These are phyloP conservation scores for Cercospora zeae-maydis DNA, from an alignment of 2,329 filamentous ascomycete genomes.

Conservation along the genomic window DNA sequence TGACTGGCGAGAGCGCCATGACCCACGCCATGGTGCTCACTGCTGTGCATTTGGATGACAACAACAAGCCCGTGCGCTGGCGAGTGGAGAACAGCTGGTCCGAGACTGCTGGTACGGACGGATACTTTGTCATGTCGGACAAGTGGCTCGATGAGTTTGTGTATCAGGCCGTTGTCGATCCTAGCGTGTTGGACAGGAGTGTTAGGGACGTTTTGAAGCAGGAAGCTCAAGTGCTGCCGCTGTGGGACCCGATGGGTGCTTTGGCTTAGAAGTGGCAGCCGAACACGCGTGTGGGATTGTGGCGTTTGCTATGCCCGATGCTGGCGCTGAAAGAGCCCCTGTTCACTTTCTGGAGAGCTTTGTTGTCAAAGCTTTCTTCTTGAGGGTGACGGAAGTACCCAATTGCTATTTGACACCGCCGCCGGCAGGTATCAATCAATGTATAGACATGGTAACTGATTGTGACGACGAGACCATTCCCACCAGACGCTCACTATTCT, in stretches of 20 bases:
- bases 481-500: not conserved
- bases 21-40: conserved; percentile 92
- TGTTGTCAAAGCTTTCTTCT: no score
- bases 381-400: no score
- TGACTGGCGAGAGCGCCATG: conserved; percentile 75
- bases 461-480: not conserved
- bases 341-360: not conserved
- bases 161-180: conserved; percentile 82
- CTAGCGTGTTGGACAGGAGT: conserved; percentile 56
- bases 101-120: conserved; percentile 62
- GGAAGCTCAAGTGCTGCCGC: conserved; percentile 65
- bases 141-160: conserved; percentile 63
- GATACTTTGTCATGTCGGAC: conserved; percentile 89
- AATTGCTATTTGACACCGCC: not conserved
- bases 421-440: not conserved
- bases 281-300: not conserved
- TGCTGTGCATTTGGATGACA: conserved; percentile 70
- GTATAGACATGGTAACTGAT: not conserved
- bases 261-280: conserved; percentile 32
- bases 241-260: conserved; percentile 43
- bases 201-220: conserved; percentile 67
- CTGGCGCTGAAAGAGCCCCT: not conserved
- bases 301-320: not conserved
- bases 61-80: conserved; percentile 68
- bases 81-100: conserved; percentile 87